These are phyloP conservation scores for Cyclostephanos tholiformis DNA, from an alignment of 108 stramenopile species.

Conservation along the genomic window DNA sequence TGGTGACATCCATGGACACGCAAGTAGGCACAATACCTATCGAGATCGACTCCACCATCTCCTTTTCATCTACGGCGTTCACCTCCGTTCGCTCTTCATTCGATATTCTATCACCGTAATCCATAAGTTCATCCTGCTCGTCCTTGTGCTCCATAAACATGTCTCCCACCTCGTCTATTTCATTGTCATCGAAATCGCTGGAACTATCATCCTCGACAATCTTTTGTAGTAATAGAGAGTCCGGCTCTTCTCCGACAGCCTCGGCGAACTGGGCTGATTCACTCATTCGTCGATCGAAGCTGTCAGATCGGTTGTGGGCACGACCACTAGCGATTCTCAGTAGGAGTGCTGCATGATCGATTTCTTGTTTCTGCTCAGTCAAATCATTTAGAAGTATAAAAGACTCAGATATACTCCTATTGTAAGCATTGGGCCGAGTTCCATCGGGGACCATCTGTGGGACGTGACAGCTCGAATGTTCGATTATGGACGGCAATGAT, in stretches of 20 bases:
- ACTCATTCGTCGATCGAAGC: constrained; percentile 51
- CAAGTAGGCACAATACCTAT: constrained; percentile 6
- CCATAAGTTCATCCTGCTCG: constrained; percentile 22
- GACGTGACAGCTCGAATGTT: constrained; percentile 14
- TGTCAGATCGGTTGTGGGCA: constrained; percentile 25
- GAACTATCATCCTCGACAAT: constrained; percentile 64
- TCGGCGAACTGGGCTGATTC: constrained; percentile 81
- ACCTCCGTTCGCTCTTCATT: constrained; percentile 3
- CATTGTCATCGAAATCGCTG: constrained; percentile 54
- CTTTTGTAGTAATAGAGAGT: constrained; percentile 43
- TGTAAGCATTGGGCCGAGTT: not conserved
- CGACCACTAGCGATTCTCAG: constrained; percentile 14
- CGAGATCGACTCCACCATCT: not conserved
- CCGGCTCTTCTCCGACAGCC: constrained; percentile 71
- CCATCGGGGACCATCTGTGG: constrained; percentile 9
- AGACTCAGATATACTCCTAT: not conserved
- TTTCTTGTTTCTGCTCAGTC: not conserved
- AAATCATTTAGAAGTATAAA: not conserved
- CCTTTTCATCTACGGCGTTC: not conserved
- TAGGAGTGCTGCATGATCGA: not conserved
- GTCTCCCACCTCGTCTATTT: constrained; percentile 49
- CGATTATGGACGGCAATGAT: constrained; percentile 28
- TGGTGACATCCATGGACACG: constrained; percentile 4
- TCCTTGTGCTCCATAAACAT: constrained; percentile 9
- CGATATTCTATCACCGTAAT: constrained; percentile 17